Percentiles rank a stretch among this genome's conserved stretches.
Conservation (phyloP, 176 grass and related monocot genomes). For the Poa annua region DNA sequence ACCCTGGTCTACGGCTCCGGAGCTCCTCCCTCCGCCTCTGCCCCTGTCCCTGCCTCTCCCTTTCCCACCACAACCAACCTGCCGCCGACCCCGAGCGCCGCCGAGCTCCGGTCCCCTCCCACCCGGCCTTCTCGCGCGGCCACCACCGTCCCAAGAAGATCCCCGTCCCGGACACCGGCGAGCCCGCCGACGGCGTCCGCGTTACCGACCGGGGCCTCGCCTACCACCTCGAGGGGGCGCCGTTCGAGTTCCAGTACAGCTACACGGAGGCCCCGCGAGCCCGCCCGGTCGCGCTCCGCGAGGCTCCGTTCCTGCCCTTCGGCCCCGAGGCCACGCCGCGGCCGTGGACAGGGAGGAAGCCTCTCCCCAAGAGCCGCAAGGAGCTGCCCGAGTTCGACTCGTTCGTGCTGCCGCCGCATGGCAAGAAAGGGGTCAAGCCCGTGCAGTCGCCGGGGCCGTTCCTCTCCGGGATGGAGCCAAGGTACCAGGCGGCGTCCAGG, state of each 20-base stretch:
- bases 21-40: conserved; percentile 34
- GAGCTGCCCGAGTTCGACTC: conserved; percentile 91
- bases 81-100: conserved; percentile 42
- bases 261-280: conserved; percentile 85
- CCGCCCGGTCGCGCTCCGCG: conserved; percentile 72
- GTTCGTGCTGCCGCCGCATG: conserved; percentile 66
- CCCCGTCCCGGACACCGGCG: conserved; percentile 37
- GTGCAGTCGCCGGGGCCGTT: conserved; percentile 84
- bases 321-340: conserved; percentile 75
- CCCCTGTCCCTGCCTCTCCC: conserved; percentile 17
- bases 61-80: conserved; percentile 36
- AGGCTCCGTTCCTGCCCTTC: conserved; percentile 78
- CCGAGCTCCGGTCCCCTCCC: conserved; percentile 18
- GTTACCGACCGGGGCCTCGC: conserved; percentile 70
- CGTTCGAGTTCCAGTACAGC: conserved; percentile 96
- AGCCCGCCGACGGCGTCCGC: conserved; percentile 53
- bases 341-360: conserved; percentile 81
- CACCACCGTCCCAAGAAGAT: conserved; percentile 31
- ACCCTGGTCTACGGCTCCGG: conserved; percentile 40
- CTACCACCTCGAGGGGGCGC: conserved; percentile 73
- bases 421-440: conserved; percentile 90
- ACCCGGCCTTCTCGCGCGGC: conserved; percentile 54
- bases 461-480: conserved; percentile 65
- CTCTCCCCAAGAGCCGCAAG: conserved; percentile 83
- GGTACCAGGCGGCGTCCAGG: conserved; percentile 63